Evolutionary conservation across 2,329 filamentous ascomycete species (phyloP), one percentile per base, ranked within the genome.

Genomic region (Exophiala aquamarina): DNA sequence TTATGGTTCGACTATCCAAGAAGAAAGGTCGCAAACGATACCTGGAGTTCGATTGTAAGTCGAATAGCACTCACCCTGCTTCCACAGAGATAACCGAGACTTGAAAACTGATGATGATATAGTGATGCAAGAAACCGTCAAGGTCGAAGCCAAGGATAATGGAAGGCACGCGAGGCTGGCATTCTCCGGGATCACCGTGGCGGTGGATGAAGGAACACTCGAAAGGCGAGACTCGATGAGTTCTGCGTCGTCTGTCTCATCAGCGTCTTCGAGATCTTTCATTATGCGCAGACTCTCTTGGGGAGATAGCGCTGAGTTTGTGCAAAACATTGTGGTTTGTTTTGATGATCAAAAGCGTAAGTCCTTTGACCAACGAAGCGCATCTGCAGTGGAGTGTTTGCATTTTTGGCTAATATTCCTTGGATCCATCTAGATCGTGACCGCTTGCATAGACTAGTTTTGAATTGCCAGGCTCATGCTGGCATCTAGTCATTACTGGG

Each of bases 41-140:
- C 32, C 21, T 47, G 44, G 44, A 47, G 15, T 47, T 47, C 15
- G 39, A 47, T 23, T 32, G 44, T 47, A 34, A 32, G 44, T 29
- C 13, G 23, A 26, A 26, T 26, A 26, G 6, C 11, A 6, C 23
- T 26, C 23, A 6, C 11, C 6, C 11, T 11, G 23, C 23, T 26
- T 6, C 11, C 11, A 6, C 11, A 11, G 23, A 26, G 6, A 26
- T n/a, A 15, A 20, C n/a, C 13, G 13, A n/a, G 14, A 29, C 20
- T 15, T n/a, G 6, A 10, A 14, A 14, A 21, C n/a, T 28, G 15
- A 10, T 20, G 11, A 19, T 26, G 17, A 10, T 20, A 29, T 23
- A 47, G 38, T 47, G 11, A 37, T 37, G 21, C 38, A 42, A 29
- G 44, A 41, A 28, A 18, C 14, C n/a, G 20, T 47, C 44, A 42